A percentile compares a stretch with the other conserved stretches of the same genome.
Conservation (phyloP, 805 yeast genomes). For the Cyberlindnera maritima region DNA sequence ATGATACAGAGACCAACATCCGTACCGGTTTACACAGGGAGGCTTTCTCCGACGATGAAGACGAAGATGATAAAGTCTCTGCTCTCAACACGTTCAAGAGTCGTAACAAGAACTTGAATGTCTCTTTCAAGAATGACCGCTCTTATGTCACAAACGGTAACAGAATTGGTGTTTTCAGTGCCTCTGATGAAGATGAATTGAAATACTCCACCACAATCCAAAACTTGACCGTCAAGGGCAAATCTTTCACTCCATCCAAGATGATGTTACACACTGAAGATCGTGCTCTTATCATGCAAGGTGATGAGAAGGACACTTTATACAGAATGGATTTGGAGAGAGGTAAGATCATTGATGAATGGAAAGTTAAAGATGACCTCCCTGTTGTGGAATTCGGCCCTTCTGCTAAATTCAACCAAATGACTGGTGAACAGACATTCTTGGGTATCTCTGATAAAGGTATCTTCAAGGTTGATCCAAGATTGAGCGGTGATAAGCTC, state of each 20-base stretch:
- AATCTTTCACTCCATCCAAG: conserved; percentile 51
- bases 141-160: conserved; percentile 79
- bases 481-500: conserved; percentile 56
- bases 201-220: conserved; percentile 68
- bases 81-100: conserved; percentile 31
- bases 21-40: conserved; percentile 25
- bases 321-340: conserved; percentile 76
- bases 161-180: conserved; percentile 75
- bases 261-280: conserved; percentile 81
- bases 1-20: conserved; percentile 25
- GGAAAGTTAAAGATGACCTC: conserved; percentile 53
- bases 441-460: conserved; percentile 65
- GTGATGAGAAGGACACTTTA: conserved; percentile 45
- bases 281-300: conserved; percentile 62
- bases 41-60: conserved; percentile 33
- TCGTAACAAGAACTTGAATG: conserved; percentile 62
- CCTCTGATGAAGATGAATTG: conserved; percentile 47
- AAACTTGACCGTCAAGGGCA: conserved; percentile 51
- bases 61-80: conserved; percentile 31
- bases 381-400: conserved; percentile 64
- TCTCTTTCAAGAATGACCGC: conserved; percentile 67
- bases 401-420: conserved; percentile 67
- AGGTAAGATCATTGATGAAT: conserved; percentile 85
- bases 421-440: conserved; percentile 71
- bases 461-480: conserved; percentile 78